A percentile compares a stretch with the other conserved stretches of the same genome.
These are phyloP conservation scores for Aspergillus hancockii DNA, from an alignment of 495 filamentous ascomycete genomes.

Conservation along the genomic window DNA sequence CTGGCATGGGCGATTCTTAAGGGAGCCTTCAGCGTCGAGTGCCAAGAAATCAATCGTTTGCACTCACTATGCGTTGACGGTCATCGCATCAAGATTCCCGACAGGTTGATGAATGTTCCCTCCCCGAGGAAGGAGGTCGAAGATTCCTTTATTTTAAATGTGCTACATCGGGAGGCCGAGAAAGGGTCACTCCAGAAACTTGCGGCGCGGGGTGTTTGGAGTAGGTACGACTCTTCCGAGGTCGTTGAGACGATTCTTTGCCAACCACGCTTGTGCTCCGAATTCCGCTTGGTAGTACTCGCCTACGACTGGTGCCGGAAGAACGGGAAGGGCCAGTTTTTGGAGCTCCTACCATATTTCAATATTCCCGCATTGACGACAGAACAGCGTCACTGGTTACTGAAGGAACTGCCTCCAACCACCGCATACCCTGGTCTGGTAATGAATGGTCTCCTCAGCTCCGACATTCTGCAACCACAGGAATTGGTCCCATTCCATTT, in stretches of 20 bases:
- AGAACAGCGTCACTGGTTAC: constrained; percentile 4
- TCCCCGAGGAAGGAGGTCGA: not conserved
- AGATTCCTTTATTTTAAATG: constrained; percentile 2
- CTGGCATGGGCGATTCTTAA: constrained; percentile 1
- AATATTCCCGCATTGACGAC: constrained; percentile 1
- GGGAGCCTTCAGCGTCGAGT: constrained; percentile 6
- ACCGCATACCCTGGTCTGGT: not conserved
- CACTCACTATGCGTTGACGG: constrained; percentile 8
- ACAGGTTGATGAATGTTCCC: not conserved
- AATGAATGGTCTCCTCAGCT: constrained; percentile 2
- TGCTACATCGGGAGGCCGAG: constrained; percentile 4
- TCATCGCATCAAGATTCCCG: constrained; percentile 4
- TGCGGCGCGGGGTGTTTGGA: not conserved
- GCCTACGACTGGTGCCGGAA: constrained; percentile 4
- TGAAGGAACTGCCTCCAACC: not conserved
- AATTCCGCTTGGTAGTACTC: not conserved
- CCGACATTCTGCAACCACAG: not conserved
- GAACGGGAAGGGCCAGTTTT: not conserved
- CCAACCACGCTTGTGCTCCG: constrained; percentile 5
- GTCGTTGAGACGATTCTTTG: constrained; percentile 3
- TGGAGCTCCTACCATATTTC: not conserved
- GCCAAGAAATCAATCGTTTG: constrained; percentile 4
- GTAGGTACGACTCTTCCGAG: not conserved
- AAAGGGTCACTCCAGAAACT: not conserved
- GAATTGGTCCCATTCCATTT: not conserved